Evolutionary conservation across 2,329 filamentous ascomycete genomes (phyloP).

Genomic region (Fusarium chaquense): DNA sequence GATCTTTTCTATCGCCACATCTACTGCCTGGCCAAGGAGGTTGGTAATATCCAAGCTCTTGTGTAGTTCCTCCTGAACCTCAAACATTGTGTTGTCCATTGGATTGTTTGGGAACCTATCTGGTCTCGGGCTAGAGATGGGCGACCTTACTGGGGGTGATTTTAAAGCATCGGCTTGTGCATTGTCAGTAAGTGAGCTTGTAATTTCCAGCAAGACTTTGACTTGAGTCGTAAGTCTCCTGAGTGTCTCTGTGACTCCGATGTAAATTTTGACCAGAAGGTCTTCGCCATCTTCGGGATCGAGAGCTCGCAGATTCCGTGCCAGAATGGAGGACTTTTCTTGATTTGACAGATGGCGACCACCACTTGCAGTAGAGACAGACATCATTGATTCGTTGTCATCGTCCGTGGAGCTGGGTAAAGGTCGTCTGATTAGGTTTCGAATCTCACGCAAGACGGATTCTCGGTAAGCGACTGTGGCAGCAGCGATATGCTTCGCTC

Average conservation of each 20-base stretch:
- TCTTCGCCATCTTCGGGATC: conserved; percentile 87
- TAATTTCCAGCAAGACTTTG: conserved; percentile 94
- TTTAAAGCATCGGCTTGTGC: conserved; percentile 56
- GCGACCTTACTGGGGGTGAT: conserved; percentile 64
- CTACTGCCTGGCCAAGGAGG: conserved; percentile 82
- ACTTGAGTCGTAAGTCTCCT: conserved; percentile 89
- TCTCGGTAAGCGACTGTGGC: conserved; percentile 90
- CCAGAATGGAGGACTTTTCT: conserved; percentile 89
- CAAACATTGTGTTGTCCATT: conserved; percentile 52
- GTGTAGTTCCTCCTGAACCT: conserved; percentile 80
- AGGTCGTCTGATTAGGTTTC: conserved; percentile 83
- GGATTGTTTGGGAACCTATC: conserved; percentile 46
- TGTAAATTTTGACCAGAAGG: conserved; percentile 85
- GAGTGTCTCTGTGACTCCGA: conserved; percentile 87
- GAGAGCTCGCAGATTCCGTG: conserved; percentile 86
- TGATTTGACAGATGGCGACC: conserved; percentile 79
- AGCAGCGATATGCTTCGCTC: conserved; percentile 81
- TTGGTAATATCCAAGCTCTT: conserved; percentile 81
- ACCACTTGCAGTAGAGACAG: conserved; percentile 79
- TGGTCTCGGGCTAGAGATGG: conserved; percentile 64
- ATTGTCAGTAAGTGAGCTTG: conserved; percentile 74
- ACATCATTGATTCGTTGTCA: conserved; percentile 90
- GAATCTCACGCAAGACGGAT: conserved; percentile 85
- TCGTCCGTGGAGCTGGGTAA: conserved; percentile 95
- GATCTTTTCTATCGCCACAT: conserved; percentile 82